Conservation (phyloP, 257 asterid genomes). For the Linaria vulgaris region DNA sequence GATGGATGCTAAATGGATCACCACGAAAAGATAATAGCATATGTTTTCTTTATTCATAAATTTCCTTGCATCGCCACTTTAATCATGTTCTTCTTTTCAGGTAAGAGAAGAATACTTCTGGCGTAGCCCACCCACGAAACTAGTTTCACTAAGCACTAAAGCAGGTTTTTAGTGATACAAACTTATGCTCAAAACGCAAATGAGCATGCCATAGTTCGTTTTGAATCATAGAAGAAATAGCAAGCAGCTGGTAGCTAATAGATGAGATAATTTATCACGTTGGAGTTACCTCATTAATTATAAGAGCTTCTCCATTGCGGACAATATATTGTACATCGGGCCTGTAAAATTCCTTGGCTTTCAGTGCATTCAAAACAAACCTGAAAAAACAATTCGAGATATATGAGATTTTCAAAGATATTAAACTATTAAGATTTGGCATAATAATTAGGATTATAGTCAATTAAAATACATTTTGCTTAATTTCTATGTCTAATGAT, state of each 20-base stretch:
- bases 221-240: slow-evolving; percentile 15
- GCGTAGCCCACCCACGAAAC: neutral
- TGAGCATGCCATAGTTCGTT: slow-evolving; percentile 6
- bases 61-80: slow-evolving; percentile 5
- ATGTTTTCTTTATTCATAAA: neutral
- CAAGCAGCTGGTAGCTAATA: slow-evolving; percentile 8
- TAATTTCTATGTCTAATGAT: slow-evolving; percentile 1
- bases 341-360: slow-evolving; percentile 92
- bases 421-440: neutral
- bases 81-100: neutral
- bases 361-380: slow-evolving; percentile 87
- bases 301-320: slow-evolving; percentile 83
- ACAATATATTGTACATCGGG: slow-evolving; percentile 94
- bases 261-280: slow-evolving; percentile 19
- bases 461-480: slow-evolving; percentile 16
- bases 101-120: slow-evolving; percentile 3
- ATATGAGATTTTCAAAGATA: slow-evolving; percentile 12
- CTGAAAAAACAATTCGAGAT: slow-evolving; percentile 40
- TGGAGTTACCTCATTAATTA: slow-evolving; percentile 80
- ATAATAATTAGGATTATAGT: slow-evolving; percentile 13
- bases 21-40: neutral
- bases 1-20: no score
- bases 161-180: neutral
- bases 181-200: neutral
- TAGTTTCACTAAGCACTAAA: neutral